Evolutionary conservation across 345 rosid species (phyloP).

Genomic region (Hirschfeldia incana): DNA sequence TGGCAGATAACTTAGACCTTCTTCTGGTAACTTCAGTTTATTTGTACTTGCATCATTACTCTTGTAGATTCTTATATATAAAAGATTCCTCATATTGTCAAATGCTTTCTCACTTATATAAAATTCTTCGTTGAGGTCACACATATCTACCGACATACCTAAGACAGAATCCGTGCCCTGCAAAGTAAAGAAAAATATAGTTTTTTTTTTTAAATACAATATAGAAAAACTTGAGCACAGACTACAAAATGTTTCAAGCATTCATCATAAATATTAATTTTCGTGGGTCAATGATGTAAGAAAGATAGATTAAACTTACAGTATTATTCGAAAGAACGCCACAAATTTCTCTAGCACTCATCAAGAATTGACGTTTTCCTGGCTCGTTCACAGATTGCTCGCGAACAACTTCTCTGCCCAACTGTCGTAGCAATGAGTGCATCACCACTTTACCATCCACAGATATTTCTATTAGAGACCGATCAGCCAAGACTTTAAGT

Average conservation of each 20-base stretch:
- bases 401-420: neutral
- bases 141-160: neutral
- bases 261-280: neutral
- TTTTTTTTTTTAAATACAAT: neutral
- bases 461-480: neutral
- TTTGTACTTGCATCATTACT: neutral
- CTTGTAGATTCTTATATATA: neutral
- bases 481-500: neutral
- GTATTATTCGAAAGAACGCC: neutral
- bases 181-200: neutral
- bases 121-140: neutral
- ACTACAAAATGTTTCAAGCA: neutral
- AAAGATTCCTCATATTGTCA: neutral
- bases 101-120: neutral
- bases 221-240: neutral
- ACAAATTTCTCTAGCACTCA: neutral
- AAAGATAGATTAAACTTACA: neutral
- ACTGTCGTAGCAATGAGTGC: neutral
- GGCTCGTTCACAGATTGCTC: neutral
- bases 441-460: neutral
- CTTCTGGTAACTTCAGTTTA: neutral
- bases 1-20: conserved; percentile 5
- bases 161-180: neutral
- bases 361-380: neutral
- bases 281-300: neutral